Conservation (phyloP, 306 rosid species). For the Castanea sativa region DNA sequence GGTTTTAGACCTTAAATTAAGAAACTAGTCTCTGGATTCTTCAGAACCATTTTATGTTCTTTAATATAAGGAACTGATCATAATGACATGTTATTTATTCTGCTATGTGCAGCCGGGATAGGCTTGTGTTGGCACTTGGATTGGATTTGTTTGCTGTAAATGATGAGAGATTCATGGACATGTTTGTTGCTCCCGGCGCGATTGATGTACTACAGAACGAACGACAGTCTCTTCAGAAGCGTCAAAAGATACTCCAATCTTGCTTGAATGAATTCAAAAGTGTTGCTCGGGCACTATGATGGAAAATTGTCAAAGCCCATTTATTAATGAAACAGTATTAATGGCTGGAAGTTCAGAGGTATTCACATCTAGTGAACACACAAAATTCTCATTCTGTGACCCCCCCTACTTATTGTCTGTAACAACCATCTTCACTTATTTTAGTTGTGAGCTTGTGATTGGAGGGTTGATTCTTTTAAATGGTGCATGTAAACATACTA, state of each 20-base stretch:
- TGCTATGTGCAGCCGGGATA: slow-evolving; percentile 64
- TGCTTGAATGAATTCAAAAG: slow-evolving; percentile 85
- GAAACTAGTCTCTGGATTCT: not conserved
- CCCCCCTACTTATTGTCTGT: not conserved
- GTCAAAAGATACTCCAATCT: slow-evolving; percentile 78
- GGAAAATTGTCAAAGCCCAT: not conserved
- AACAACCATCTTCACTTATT: not conserved
- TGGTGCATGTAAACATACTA: no score
- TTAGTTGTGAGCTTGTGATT: no score
- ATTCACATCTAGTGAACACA: slow-evolving; percentile 38
- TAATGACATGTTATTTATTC: not conserved
- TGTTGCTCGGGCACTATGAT: slow-evolving; percentile 69
- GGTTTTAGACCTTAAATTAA: not conserved
- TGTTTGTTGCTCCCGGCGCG: slow-evolving; percentile 95
- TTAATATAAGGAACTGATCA: not conserved
- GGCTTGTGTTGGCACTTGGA: slow-evolving; percentile 76
- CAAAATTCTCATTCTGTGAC: not conserved
- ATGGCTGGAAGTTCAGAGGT: not conserved
- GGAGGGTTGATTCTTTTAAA: no score
- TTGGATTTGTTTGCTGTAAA: slow-evolving; percentile 88
- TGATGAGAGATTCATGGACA: slow-evolving; percentile 90
- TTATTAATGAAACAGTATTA: not conserved
- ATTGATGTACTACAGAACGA: slow-evolving; percentile 65
- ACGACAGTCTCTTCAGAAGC: slow-evolving; percentile 68
- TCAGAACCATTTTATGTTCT: not conserved